Percentiles rank a stretch among this genome's conserved stretches.
Evolutionary conservation across 306 rosid genomes (phyloP).

Genomic region (Senna siamea): DNA sequence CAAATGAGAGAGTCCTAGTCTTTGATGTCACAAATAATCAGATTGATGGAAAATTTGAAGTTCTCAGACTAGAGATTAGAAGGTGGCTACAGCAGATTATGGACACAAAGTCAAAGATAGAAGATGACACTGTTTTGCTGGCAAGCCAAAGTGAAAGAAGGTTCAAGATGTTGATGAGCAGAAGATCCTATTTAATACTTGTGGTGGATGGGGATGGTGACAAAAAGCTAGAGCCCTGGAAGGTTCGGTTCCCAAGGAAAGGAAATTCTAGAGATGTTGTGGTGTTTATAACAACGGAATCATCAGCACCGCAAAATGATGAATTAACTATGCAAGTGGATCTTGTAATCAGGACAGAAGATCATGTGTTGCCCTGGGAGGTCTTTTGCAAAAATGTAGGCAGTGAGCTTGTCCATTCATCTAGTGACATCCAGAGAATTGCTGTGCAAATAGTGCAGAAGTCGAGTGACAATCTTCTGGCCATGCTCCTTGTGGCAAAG

Average conservation of each 20-base stretch:
- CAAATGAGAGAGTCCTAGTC: not conserved
- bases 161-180: too few species aligned
- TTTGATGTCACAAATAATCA: not conserved
- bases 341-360: not conserved
- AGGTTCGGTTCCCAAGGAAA: too few species aligned
- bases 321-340: not conserved
- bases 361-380: constrained; percentile 16
- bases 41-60: not conserved
- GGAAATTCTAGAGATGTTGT: not conserved
- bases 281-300: not conserved
- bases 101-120: not conserved
- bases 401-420: not conserved
- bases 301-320: not conserved
- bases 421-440: not conserved
- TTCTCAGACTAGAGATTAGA: not conserved
- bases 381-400: constrained; percentile 8
- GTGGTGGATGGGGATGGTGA: not conserved
- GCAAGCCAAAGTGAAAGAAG: too few species aligned
- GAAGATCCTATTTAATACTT: too few species aligned
- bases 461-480: constrained; percentile 9
- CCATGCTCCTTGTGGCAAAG: not conserved
- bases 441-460: not conserved
- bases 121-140: not conserved
- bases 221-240: not conserved
- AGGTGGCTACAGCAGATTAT: not conserved